Percentiles rank a stretch among this genome's conserved stretches.
Conservation (phyloP, 176 grass and related monocot genomes). For the Musa itinerans region DNA sequence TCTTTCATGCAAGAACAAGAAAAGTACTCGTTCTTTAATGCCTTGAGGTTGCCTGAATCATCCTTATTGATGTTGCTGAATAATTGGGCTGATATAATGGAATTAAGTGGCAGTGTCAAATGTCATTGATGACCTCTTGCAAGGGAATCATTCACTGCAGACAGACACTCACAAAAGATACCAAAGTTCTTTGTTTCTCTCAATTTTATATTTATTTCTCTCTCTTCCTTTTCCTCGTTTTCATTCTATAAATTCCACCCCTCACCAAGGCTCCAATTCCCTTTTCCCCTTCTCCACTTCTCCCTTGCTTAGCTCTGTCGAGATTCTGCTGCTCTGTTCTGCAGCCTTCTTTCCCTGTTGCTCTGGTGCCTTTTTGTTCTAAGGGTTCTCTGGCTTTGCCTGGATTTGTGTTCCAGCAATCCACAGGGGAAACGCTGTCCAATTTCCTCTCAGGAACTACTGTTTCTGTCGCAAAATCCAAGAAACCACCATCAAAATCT, state of each 20-base stretch:
- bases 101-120: not conserved
- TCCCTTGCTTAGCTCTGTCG: not conserved
- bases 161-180: too few relatives aligned
- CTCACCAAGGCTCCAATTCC: constrained; percentile 40
- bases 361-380: not conserved
- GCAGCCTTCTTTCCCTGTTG: not conserved
- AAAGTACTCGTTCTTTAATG: too few relatives aligned
- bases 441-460: not conserved
- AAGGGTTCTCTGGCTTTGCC: not conserved
- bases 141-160: not conserved
- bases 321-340: not conserved
- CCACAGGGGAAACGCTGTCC: not conserved
- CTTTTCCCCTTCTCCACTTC: constrained; percentile 41
- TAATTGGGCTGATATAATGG: not conserved
- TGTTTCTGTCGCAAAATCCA: not conserved
- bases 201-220: constrained; percentile 13
- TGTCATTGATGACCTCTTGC: not conserved
- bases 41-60: too few relatives aligned
- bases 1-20: too few relatives aligned
- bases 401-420: too few relatives aligned
- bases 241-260: constrained; percentile 56
- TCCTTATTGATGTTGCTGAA: too few relatives aligned
- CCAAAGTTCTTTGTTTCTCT: not conserved
- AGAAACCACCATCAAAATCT: not conserved
- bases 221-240: not conserved